Conservation (phyloP, 345 rosid species). For the Boechera stricta region DNA sequence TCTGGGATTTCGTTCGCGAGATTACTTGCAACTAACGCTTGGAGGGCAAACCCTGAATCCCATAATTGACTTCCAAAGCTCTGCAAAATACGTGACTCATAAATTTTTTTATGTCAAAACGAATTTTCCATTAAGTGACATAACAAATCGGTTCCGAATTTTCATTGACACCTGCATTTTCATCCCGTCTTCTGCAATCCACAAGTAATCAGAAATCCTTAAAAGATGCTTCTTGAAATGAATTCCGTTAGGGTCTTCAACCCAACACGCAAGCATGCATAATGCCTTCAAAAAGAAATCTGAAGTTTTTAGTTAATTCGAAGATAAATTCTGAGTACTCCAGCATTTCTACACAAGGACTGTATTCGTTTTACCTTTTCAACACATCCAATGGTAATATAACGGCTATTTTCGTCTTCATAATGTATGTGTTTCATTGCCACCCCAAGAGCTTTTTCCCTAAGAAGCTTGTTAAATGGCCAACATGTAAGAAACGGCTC, state of each 20-base stretch:
- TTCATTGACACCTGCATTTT: slow-evolving; percentile 63
- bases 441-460: slow-evolving; percentile 58
- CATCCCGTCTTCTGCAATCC: slow-evolving; percentile 98
- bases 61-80: slow-evolving; percentile 84
- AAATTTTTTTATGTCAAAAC: too few species aligned
- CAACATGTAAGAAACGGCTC: slow-evolving; percentile 61
- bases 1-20: slow-evolving; percentile 60
- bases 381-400: slow-evolving; percentile 66
- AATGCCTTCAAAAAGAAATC: slow-evolving; percentile 26
- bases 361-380: slow-evolving; percentile 53
- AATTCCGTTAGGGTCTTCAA: slow-evolving; percentile 71
- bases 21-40: slow-evolving; percentile 73
- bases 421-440: slow-evolving; percentile 70
- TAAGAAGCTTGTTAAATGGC: slow-evolving; percentile 60
- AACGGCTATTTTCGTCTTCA: slow-evolving; percentile 72
- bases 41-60: slow-evolving; percentile 78
- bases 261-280: slow-evolving; percentile 84
- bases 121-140: not conserved
- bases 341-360: not conserved
- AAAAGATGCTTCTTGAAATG: slow-evolving; percentile 79
- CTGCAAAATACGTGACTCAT: slow-evolving; percentile 43
- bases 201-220: slow-evolving; percentile 74
- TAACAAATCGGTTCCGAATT: slow-evolving; percentile 3
- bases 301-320: slow-evolving; percentile 21
- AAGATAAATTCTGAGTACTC: not conserved